A percentile compares a stretch with the other conserved stretches of the same genome.
Conservation (phyloP, 371 early-diverging fungal genomes). For the Funneliformis caledonium region DNA sequence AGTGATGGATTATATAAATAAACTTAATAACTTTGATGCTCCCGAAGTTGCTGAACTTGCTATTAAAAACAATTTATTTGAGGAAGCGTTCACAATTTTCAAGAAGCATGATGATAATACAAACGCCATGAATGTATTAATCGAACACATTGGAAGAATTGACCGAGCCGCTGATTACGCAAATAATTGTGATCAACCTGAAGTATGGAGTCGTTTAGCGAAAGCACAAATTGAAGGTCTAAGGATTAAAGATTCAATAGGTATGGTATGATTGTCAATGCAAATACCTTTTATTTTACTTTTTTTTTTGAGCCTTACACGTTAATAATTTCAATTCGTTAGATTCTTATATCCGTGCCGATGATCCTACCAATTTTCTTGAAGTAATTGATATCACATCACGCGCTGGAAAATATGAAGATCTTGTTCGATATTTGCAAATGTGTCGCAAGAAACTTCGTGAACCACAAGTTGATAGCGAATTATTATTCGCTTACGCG, state of each 20-base stretch:
- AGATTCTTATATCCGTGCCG: constrained; percentile 95
- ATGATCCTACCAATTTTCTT: constrained; percentile 86
- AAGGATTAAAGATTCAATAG: constrained; percentile 92
- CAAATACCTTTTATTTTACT: not conserved
- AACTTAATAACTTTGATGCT: constrained; percentile 94
- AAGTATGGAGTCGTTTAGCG: constrained; percentile 94
- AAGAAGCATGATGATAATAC: constrained; percentile 88
- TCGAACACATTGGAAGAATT: constrained; percentile 88
- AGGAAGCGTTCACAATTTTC: constrained; percentile 96
- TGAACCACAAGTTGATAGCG: constrained; percentile 92
- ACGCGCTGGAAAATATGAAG: constrained; percentile 86
- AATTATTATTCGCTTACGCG: constrained; percentile 92
- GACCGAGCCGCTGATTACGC: constrained; percentile 97
- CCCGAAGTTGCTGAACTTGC: constrained; percentile 96
- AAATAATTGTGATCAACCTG: constrained; percentile 85
- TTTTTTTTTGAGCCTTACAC: not conserved
- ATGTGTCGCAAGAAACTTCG: constrained; percentile 93
- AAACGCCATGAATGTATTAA: constrained; percentile 87
- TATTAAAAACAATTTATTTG: constrained; percentile 83
- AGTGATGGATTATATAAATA: constrained; percentile 93
- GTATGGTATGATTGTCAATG: constrained; percentile 40
- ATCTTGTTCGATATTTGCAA: constrained; percentile 88
- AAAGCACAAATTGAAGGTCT: constrained; percentile 91
- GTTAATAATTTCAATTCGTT: not conserved
- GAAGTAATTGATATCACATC: constrained; percentile 87